Base-by-base conservation (phyloP, 2,329 filamentous ascomycete species). In the Colletotrichum sp. region DNA sequence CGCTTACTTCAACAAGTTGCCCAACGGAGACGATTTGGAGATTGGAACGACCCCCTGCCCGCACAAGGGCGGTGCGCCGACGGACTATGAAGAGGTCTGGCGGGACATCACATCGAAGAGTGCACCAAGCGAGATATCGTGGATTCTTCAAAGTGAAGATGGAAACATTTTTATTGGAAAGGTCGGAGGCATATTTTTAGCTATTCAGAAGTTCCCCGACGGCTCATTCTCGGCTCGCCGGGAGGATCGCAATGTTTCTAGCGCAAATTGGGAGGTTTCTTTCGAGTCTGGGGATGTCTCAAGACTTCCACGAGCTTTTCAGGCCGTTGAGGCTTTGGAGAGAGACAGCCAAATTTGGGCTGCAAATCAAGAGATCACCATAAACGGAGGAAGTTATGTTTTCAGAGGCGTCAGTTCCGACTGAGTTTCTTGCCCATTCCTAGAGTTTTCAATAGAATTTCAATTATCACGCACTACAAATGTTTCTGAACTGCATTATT, bases 381-480 rank as follows among this genome's bases (percentile, higher is more conserved):
- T 52, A 13, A 52, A 7, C n/a, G n/a, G 43, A 21, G n/a, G 12
- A 10, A n/a, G 10, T 9, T 21, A 21, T 52, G 10, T 52, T 52
- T 13, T 52, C 43, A 21, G 43, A n/a, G 43, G n/a, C 6, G 10
- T 52, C 12, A 52, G n/a, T n/a, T 52, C 6, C 43, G 43, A 52
- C n/a, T 52, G 43, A 52, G 43, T 12, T 52, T 21, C 16, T 1
- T 21, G 12, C n/a, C n/a, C 10, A 6, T 21, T 21, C n/a, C 43
- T 13, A 18, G n/a, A 21, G 0, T n/a, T n/a, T 0, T 12, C n/a
- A 21, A 52, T 21, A 1, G 10, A 52, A 21, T 13, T 21, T 13
- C 10, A 52, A 52, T 21, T 13, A 13, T 21, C n/a, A 21, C 10
- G n/a, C n/a, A 9, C 4, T 52, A 21, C n/a, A 21, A 21, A 21